These are phyloP conservation scores for Trichomonascaceae sp. DNA, from an alignment of 1,139 yeast species.

Conservation along the genomic window DNA sequence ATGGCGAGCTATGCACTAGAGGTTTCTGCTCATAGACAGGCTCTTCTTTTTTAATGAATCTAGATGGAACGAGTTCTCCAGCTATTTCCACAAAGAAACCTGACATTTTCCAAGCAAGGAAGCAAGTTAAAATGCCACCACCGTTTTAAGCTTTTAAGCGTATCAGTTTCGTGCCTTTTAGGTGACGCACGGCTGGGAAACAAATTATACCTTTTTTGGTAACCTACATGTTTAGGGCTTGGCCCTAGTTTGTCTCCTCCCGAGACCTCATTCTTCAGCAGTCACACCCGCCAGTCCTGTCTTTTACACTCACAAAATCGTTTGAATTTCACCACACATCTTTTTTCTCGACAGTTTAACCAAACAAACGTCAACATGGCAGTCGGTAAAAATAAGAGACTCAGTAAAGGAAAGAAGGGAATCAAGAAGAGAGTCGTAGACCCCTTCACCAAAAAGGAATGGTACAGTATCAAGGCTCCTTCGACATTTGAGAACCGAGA, in stretches of 20 bases:
- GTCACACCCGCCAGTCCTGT: conserved; percentile 10
- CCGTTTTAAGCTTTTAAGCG: not conserved
- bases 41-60: not conserved
- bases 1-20: not conserved
- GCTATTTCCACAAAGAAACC: not conserved
- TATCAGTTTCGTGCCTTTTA: not conserved
- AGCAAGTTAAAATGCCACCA: not conserved
- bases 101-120: not conserved
- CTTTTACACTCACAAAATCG: not conserved
- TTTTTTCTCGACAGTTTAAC: conserved; percentile 7
- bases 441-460: conserved; percentile 93
- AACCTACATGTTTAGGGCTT: conserved; percentile 1
- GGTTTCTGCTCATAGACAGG: not conserved
- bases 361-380: conserved; percentile 49
- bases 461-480: conserved; percentile 95
- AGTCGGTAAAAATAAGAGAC: conserved; percentile 96
- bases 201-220: no score
- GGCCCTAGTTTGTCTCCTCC: not conserved
- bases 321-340: not conserved
- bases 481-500: conserved; percentile 90
- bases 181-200: not conserved
- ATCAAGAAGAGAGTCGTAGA: conserved; percentile 92
- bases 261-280: not conserved
- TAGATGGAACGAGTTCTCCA: not conserved
- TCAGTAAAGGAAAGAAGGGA: conserved; percentile 94